These are phyloP conservation scores for Ganoderma lingzhi DNA, from an alignment of 1,284 basidiomycete genomes.

Conservation along the genomic window DNA sequence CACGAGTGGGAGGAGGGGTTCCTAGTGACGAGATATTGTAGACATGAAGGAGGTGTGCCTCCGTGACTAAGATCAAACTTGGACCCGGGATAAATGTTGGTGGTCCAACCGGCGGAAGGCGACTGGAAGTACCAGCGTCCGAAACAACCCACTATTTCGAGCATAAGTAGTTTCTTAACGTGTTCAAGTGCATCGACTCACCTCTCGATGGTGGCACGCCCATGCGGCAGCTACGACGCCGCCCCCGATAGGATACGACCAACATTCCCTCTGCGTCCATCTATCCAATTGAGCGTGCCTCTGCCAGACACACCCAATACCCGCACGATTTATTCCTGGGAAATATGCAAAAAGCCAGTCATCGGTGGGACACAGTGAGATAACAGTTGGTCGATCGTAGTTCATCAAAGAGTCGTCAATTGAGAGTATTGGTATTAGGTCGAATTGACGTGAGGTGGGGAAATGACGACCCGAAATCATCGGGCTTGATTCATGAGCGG, in stretches of 20 bases:
- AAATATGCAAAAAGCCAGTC: conserved; percentile 80
- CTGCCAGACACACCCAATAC: conserved; percentile 73
- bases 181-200: conserved; percentile 39
- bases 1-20: conserved; percentile 34
- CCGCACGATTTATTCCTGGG: conserved; percentile 61
- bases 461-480: conserved; percentile 69
- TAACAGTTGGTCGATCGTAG: conserved; percentile 69
- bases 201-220: conserved; percentile 68
- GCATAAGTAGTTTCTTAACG: background rate
- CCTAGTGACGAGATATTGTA: conserved; percentile 35
- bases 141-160: conserved; percentile 42
- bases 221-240: conserved; percentile 69
- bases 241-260: conserved; percentile 57
- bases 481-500: conserved; percentile 67
- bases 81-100: conserved; percentile 34
- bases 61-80: conserved; percentile 43
- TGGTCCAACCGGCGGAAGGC: conserved; percentile 43
- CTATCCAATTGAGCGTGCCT: conserved; percentile 61
- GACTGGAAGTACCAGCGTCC: conserved; percentile 40
- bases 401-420: conserved; percentile 54
- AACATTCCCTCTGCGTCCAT: conserved; percentile 69
- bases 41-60: conserved; percentile 40
- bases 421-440: conserved; percentile 46
- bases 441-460: conserved; percentile 71
- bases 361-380: conserved; percentile 64